Conservation (phyloP, 2,329 filamentous ascomycete species). For the Phialophora tarda region DNA sequence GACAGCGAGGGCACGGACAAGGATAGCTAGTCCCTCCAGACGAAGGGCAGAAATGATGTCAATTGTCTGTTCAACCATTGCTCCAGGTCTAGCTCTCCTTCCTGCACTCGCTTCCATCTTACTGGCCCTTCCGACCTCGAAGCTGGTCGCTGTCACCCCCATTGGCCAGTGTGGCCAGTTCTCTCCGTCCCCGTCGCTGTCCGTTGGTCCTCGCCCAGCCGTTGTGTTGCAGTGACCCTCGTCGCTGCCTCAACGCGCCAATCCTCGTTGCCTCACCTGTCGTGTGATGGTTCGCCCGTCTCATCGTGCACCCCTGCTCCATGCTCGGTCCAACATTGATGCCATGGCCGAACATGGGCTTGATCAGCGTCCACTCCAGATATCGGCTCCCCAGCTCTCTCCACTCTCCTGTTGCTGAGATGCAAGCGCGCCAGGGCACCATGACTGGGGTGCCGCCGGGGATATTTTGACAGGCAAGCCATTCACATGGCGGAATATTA, state of each 20-base stretch:
- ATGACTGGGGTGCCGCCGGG: background rate
- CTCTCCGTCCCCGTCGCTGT: background rate
- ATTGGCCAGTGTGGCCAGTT: conserved; percentile 1
- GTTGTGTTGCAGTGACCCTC: conserved; percentile 17
- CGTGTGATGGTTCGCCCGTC: conserved; percentile 14
- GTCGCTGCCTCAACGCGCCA: conserved; percentile 7
- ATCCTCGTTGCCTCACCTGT: conserved; percentile 8
- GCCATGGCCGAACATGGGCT: conserved; percentile 8
- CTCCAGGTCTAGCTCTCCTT: background rate
- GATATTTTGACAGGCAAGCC: background rate
- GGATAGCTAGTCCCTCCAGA: background rate
- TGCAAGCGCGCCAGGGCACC: conserved; percentile 4
- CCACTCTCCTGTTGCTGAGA: background rate
- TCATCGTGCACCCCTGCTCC: background rate
- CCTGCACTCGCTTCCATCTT: background rate
- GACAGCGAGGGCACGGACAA: background rate
- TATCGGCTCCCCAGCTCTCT: background rate
- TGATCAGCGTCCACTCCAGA: conserved; percentile 12
- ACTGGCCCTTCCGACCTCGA: conserved; percentile 8
- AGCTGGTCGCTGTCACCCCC: conserved; percentile 2
- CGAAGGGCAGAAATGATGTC: background rate
- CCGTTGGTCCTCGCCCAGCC: conserved; percentile 3
- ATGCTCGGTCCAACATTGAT: conserved; percentile 18
- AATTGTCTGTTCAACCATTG: background rate
- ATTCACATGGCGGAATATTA: background rate